These are phyloP conservation scores for Ophiostoma ulmi DNA, from an alignment of 2,329 filamentous ascomycete genomes.

Conservation along the genomic window DNA sequence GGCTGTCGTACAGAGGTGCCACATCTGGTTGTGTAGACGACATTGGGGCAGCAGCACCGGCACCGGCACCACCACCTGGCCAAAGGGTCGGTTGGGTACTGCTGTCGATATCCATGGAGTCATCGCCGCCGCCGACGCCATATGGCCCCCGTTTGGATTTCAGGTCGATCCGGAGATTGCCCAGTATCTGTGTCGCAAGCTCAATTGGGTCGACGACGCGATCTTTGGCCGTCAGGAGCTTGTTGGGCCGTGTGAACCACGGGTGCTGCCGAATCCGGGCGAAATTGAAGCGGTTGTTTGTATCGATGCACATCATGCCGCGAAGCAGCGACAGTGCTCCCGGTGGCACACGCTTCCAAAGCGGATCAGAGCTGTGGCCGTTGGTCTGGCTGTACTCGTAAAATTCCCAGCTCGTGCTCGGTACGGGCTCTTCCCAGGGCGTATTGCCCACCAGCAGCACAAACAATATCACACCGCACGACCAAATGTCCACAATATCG, in stretches of 20 bases:
- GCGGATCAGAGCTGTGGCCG: conserved; percentile 74
- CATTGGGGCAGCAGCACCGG: background rate
- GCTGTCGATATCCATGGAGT: conserved; percentile 67
- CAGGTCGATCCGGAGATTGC: conserved; percentile 84
- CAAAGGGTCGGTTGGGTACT: background rate
- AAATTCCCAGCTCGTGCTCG: conserved; percentile 76
- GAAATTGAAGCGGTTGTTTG: conserved; percentile 72
- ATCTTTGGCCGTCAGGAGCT: conserved; percentile 68
- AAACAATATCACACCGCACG: conserved; percentile 95
- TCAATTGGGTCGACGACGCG: conserved; percentile 71
- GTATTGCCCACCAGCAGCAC: conserved; percentile 94
- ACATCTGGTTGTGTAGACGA: conserved; percentile 55
- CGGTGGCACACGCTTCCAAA: conserved; percentile 74
- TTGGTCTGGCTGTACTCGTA: conserved; percentile 76
- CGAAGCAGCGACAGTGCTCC: conserved; percentile 76
- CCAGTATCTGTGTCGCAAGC: conserved; percentile 92
- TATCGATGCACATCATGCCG: conserved; percentile 85
- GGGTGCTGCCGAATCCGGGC: conserved; percentile 83
- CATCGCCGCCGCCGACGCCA: conserved; percentile 42
- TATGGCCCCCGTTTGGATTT: conserved; percentile 45
- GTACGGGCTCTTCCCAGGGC: conserved; percentile 90
- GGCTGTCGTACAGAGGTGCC: conserved; percentile 58
- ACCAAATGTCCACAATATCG: conserved; percentile 90
- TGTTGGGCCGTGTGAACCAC: conserved; percentile 85
- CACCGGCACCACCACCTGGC: background rate